Evolutionary conservation across 1,284 basidiomycete species (phyloP).

Genomic region (Microbotryomycetes sp.): DNA sequence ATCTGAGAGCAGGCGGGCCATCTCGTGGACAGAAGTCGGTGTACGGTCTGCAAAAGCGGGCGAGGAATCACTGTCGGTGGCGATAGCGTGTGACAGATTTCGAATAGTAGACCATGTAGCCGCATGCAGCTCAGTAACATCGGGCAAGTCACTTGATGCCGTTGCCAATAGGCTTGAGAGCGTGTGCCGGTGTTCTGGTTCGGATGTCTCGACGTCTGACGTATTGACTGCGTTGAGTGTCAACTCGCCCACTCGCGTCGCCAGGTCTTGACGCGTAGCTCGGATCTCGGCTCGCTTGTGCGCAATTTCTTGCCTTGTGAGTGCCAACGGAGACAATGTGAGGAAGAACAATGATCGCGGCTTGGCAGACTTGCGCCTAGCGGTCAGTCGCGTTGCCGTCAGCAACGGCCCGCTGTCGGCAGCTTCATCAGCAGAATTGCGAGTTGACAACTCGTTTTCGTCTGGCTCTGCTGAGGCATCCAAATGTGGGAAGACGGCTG

Average conservation of each 20-base stretch:
- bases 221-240: slow-evolving; percentile 6
- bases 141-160: background rate
- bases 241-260: slow-evolving; percentile 29
- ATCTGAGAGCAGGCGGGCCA: slow-evolving; percentile 23
- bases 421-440: background rate
- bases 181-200: background rate
- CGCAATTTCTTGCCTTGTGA: slow-evolving; percentile 33
- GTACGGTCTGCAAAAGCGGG: slow-evolving; percentile 1
- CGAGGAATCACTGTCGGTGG: background rate
- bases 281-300: slow-evolving; percentile 20
- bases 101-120: background rate
- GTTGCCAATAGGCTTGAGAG: background rate
- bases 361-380: background rate
- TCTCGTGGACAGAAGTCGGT: background rate
- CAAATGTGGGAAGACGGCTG: slow-evolving; percentile 35
- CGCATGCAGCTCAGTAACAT: background rate
- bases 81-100: background rate
- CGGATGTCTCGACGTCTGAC: background rate
- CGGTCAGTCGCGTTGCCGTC: background rate
- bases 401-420: background rate
- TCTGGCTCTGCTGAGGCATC: slow-evolving; percentile 9
- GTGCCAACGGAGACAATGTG: slow-evolving; percentile 30
- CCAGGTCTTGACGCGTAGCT: slow-evolving; percentile 16
- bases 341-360: slow-evolving; percentile 31
- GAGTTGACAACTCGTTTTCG: background rate